Evolutionary conservation across 129 eudicot genomes (phyloP), one percentile per base, ranked within the genome.

Genomic region (Glebionis coronaria): DNA sequence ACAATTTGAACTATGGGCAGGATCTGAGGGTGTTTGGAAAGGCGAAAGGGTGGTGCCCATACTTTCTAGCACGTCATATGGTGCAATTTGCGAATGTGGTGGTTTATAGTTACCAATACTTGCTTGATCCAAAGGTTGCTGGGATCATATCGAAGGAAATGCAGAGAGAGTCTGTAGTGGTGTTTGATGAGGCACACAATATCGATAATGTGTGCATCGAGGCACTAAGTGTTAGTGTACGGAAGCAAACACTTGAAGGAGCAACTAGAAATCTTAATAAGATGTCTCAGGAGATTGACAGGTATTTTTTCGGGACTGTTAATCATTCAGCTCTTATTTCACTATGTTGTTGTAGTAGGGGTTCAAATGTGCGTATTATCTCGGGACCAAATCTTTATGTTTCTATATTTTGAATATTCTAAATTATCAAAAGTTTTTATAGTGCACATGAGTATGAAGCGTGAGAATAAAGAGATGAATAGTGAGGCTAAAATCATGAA

Each of bases 101-200:
- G 72, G 99, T 94, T 47, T 94, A 94, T 65, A 94, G 97, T 72
- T 94, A 94, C 73, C 99, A 90, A 57, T 94, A 94, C 70, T 72
- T 94, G 75, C 99, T 94, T 75, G 99, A 94, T 76, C 99, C 99
- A 4, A 94, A 94, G 67, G 99, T 94, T 58, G 97, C 97, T 27
- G 95, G 93, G 21, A 82, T 94, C 69, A 94, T 94, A 74, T 94
- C 99, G 0, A 89, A 87, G 77, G 97, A 94, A 84, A 94, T 94
- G 97, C 88, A 87, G 76, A 82, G 81, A 68, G 97, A 94, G 76
- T 84, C 88, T 40, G 97, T 94, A 46, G 99, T 94, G 61, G 99
- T 89, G 78, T 94, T 94, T 65, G 99, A 94, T 61, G 99, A 94
- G 87, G 99, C 99, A 13, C 99, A 94, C 65, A 94, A 94, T 73